A percentile compares a stretch with the other conserved stretches of the same genome.
phyloP scores from a whole-genome alignment of 164 flowering plant genomes.

The Annona cherimola region DNA sequence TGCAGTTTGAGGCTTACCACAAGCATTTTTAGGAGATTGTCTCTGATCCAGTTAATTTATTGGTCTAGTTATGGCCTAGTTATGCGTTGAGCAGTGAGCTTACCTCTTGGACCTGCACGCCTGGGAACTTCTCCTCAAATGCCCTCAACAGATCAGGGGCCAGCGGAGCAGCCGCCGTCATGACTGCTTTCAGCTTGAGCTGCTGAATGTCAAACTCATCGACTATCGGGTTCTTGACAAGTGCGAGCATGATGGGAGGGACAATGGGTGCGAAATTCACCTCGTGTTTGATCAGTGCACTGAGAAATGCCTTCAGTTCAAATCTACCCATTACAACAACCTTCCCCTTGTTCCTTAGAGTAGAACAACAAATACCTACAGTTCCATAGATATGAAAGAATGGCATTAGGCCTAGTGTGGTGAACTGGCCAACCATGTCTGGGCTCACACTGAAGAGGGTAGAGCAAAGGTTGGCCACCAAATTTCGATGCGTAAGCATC shows the following conservation, averaged over 20 bases:
- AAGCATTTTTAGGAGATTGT: too few relatives aligned
- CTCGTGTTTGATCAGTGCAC: slow-evolving; percentile 62
- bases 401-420: slow-evolving; percentile 84
- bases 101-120: slow-evolving; percentile 89
- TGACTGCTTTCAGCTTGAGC: slow-evolving; percentile 68
- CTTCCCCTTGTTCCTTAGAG: slow-evolving; percentile 81
- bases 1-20: too few relatives aligned
- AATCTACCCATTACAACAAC: slow-evolving; percentile 85
- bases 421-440: slow-evolving; percentile 67
- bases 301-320: slow-evolving; percentile 61
- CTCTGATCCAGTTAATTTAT: too few relatives aligned
- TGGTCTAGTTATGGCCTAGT: too few relatives aligned
- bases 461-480: slow-evolving; percentile 89
- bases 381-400: slow-evolving; percentile 94
- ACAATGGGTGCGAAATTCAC: slow-evolving; percentile 88
- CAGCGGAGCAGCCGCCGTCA: slow-evolving; percentile 98
- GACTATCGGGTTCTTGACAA: slow-evolving; percentile 83
- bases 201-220: slow-evolving; percentile 70
- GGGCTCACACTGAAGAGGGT: slow-evolving; percentile 65
- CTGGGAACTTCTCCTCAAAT: slow-evolving; percentile 82
- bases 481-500: slow-evolving; percentile 79
- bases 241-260: slow-evolving; percentile 75
- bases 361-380: slow-evolving; percentile 83
- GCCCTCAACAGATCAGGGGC: slow-evolving; percentile 75
- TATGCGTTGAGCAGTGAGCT: neutral